Conservation (phyloP, 352 stramenopile genomes). For the Phytophthora ramorum region DNA sequence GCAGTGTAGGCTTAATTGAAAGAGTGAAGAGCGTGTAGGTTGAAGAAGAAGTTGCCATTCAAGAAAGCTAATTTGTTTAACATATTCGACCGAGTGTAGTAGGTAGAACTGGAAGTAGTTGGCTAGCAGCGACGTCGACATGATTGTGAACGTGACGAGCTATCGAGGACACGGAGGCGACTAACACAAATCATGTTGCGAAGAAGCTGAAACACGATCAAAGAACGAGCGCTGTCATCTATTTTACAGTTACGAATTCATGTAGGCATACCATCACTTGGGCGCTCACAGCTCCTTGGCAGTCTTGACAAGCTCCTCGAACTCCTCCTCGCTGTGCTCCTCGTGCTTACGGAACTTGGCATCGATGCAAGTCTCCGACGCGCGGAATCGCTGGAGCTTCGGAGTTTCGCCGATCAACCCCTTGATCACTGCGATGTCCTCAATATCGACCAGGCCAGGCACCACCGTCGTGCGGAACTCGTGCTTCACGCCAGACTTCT, state of each 20-base stretch:
- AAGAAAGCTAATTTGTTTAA: constrained; percentile 20
- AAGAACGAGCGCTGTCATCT: not conserved
- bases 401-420: constrained; percentile 22
- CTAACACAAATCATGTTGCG: too few species aligned
- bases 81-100: too few species aligned
- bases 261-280: not conserved
- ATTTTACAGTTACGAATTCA: not conserved
- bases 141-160: too few species aligned
- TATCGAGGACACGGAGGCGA: too few species aligned
- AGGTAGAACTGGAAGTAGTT: too few species aligned
- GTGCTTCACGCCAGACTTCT: constrained; percentile 37
- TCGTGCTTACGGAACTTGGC: constrained; percentile 28
- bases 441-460: constrained; percentile 37
- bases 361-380: constrained; percentile 35
- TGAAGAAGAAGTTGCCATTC: constrained; percentile 7
- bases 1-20: not conserved
- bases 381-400: constrained; percentile 37
- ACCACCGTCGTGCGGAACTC: constrained; percentile 43
- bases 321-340: constrained; percentile 39
- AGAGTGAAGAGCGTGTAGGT: not conserved
- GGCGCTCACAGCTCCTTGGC: constrained; percentile 21
- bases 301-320: constrained; percentile 27
- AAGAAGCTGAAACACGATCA: not conserved
- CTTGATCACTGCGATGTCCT: constrained; percentile 39
- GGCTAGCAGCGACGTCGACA: too few species aligned